These are phyloP conservation scores for Atractiella rhizophila DNA, from an alignment of 768 basidiomycete species.

Conservation along the genomic window DNA sequence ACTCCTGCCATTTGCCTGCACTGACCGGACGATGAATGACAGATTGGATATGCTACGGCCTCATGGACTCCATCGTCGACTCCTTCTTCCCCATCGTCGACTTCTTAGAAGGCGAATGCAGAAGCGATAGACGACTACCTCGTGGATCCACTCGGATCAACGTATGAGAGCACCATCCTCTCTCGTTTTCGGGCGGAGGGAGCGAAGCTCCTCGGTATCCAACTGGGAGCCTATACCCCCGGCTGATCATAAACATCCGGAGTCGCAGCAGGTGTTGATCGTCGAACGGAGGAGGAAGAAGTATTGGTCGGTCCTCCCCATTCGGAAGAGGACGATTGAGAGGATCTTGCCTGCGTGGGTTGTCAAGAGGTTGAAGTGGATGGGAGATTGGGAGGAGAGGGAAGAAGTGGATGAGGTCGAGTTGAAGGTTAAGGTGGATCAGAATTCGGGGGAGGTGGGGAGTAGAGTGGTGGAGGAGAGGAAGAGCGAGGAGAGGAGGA, in stretches of 20 bases:
- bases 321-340: no score
- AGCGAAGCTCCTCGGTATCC: background rate
- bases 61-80: conserved; percentile 81
- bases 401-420: no score
- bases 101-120: conserved; percentile 56
- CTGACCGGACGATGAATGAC: conserved; percentile 1
- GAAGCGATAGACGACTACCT: conserved; percentile 49
- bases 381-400: background rate
- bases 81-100: conserved; percentile 67
- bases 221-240: background rate
- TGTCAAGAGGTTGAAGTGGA: background rate
- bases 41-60: conserved; percentile 87
- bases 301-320: background rate
- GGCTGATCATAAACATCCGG: background rate
- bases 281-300: background rate
- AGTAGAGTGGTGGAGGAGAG: background rate
- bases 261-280: background rate
- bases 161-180: no score
- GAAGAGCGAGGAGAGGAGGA: background rate
- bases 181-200: background rate
- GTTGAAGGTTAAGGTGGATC: background rate
- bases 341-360: background rate
- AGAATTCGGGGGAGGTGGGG: background rate
- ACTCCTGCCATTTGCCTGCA: background rate
- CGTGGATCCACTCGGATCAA: conserved; percentile 20